A percentile compares a stretch with the other conserved stretches of the same genome.
These are phyloP conservation scores for Pontederia paniculata DNA, from an alignment of 176 grass and related monocot genomes.

Conservation along the genomic window DNA sequence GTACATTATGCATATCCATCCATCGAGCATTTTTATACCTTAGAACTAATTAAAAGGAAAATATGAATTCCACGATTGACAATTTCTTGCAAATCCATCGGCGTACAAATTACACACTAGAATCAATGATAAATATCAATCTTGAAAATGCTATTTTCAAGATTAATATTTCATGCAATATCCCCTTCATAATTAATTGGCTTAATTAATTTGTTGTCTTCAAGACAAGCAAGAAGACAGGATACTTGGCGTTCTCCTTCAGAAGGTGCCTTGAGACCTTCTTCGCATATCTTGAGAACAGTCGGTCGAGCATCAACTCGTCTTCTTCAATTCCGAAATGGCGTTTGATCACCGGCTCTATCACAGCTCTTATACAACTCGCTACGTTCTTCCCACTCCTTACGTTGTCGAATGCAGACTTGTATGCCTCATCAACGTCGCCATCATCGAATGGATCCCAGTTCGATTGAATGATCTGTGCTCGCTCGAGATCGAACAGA, in stretches of 20 bases:
- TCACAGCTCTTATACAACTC: conserved; percentile 26
- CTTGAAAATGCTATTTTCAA: no score
- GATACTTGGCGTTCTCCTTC: conserved; percentile 33
- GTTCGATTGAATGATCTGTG: conserved; percentile 37
- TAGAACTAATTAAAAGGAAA: no score
- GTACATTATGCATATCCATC: no score
- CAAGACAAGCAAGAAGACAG: conserved; percentile 31
- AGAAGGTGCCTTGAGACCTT: conserved; percentile 15
- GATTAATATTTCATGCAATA: no score
- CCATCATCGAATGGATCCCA: conserved; percentile 31
- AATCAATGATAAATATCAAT: no score
- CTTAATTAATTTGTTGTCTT: conserved; percentile 1
- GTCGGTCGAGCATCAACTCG: conserved; percentile 24
- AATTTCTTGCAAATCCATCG: no score
- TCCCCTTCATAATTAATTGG: no score
- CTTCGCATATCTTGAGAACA: conserved; percentile 29
- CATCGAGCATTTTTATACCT: no score
- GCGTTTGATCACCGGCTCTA: conserved; percentile 17
- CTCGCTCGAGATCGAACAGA: conserved; percentile 31
- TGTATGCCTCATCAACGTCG: background rate
- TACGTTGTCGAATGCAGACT: conserved; percentile 11
- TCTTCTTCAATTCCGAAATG: conserved; percentile 19
- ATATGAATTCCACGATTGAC: no score
- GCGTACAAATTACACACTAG: no score
- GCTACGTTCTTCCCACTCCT: conserved; percentile 34